phyloP scores from a whole-genome alignment of 2,329 filamentous ascomycete species.

The Hypoxylon sp. region DNA sequence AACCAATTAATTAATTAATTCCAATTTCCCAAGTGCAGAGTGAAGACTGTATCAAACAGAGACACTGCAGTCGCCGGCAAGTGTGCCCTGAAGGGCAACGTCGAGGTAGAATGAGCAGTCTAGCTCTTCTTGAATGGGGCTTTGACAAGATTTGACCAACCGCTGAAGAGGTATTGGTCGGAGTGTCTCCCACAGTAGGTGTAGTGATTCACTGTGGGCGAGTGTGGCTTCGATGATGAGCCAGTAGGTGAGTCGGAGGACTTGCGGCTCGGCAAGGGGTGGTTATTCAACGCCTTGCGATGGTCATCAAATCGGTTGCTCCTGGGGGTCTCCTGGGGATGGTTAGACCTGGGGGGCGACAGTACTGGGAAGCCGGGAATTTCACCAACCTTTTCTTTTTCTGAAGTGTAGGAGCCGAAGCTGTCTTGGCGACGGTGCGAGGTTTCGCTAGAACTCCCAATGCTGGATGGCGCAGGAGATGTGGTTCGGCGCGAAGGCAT shows the following conservation, averaged over 20 bases:
- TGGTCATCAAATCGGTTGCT: conserved; percentile 30
- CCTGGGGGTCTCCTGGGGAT: conserved; percentile 20
- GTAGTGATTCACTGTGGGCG: conserved; percentile 64
- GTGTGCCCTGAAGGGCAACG: conserved; percentile 1
- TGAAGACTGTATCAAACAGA: conserved; percentile 35
- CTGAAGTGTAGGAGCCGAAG: conserved; percentile 45
- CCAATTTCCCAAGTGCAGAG: conserved; percentile 18
- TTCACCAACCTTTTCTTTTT: conserved; percentile 46
- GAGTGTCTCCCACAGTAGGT: conserved; percentile 69
- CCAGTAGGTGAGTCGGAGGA: conserved; percentile 13
- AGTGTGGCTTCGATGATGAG: conserved; percentile 49
- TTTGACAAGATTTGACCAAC: conserved; percentile 61
- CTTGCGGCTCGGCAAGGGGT: conserved; percentile 28
- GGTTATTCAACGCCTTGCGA: conserved; percentile 21
- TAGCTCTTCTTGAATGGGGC: conserved; percentile 55
- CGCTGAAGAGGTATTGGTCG: conserved; percentile 66
- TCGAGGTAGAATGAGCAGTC: neutral
- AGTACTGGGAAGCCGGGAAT: neutral
- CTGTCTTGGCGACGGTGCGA: conserved; percentile 45
- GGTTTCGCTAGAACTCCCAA: conserved; percentile 34
- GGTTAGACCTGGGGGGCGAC: conserved; percentile 16
- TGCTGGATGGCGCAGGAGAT: conserved; percentile 39
- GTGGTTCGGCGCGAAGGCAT: conserved; percentile 45
- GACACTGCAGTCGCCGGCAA: conserved; percentile 1
- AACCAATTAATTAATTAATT: conserved; percentile 32